Conservation (phyloP, 176 grass and related monocot species). For the Ensete glaucum region DNA sequence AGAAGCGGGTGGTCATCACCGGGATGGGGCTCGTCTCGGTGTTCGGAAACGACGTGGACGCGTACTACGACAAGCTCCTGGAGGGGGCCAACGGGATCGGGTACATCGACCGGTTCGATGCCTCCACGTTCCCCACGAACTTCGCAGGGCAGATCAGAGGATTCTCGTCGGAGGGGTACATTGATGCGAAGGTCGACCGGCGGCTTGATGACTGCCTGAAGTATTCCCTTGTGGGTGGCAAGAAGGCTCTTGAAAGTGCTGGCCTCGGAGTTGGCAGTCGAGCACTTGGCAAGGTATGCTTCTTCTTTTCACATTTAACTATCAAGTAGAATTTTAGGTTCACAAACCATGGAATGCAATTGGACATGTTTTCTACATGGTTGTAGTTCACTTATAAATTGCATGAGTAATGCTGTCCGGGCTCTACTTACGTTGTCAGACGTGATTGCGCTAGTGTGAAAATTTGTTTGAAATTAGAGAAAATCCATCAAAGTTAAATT, state of each 20-base stretch:
- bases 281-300: conserved; percentile 28
- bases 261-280: conserved; percentile 23
- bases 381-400: too few relatives aligned
- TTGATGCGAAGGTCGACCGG: conserved; percentile 27
- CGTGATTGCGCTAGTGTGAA: too few relatives aligned
- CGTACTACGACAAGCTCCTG: conserved; percentile 33
- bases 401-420: too few relatives aligned
- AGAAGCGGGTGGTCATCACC: conserved; percentile 44
- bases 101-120: conserved; percentile 31
- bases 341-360: neutral
- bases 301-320: neutral
- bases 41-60: conserved; percentile 37
- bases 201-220: conserved; percentile 36
- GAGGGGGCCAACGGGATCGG: conserved; percentile 22
- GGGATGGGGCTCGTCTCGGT: conserved; percentile 47
- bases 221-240: conserved; percentile 39
- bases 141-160: conserved; percentile 37
- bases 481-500: too few relatives aligned
- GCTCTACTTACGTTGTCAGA: too few relatives aligned
- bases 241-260: conserved; percentile 42
- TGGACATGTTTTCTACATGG: too few relatives aligned
- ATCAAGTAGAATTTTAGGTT: neutral
- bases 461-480: too few relatives aligned
- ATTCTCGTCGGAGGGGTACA: conserved; percentile 32
- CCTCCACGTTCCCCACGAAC: conserved; percentile 15